Conservation (phyloP, 768 basidiomycete genomes). For the Cystofilobasidium bisporidii region DNA sequence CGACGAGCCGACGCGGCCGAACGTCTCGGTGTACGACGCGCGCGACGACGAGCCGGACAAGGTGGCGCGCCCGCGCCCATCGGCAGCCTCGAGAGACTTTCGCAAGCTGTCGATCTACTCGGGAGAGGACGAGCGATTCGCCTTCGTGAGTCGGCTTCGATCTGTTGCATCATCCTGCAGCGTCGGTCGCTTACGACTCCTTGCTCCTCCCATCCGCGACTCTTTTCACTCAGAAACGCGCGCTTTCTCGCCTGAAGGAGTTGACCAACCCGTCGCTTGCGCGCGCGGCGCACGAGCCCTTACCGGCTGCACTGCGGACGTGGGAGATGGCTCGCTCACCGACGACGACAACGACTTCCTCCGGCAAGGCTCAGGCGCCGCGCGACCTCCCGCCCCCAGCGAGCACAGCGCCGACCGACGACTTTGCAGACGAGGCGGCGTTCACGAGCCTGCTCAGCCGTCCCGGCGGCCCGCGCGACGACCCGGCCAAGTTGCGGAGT, state of each 20-base stretch:
- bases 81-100: slow-evolving; percentile 7
- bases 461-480: neutral
- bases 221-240: slow-evolving; percentile 22
- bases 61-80: neutral
- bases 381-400: neutral
- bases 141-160: slow-evolving; percentile 11
- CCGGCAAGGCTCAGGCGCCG: neutral
- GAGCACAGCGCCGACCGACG: neutral
- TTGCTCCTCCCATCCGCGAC: neutral
- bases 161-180: no score
- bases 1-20: slow-evolving; percentile 25
- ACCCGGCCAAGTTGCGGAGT: slow-evolving; percentile 9
- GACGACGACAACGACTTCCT: neutral
- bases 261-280: slow-evolving; percentile 12
- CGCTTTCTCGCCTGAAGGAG: slow-evolving; percentile 22
- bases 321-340: slow-evolving; percentile 8
- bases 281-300: neutral
- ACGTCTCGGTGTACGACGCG: slow-evolving; percentile 17
- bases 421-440: neutral
- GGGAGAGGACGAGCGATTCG: slow-evolving; percentile 24
- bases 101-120: slow-evolving; percentile 23
- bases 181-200: neutral
- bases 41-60: neutral
- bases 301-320: slow-evolving; percentile 8
- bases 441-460: slow-evolving; percentile 8